These are phyloP conservation scores for Balansia obtecta DNA, from an alignment of 2,329 filamentous ascomycete genomes.

Conservation along the genomic window DNA sequence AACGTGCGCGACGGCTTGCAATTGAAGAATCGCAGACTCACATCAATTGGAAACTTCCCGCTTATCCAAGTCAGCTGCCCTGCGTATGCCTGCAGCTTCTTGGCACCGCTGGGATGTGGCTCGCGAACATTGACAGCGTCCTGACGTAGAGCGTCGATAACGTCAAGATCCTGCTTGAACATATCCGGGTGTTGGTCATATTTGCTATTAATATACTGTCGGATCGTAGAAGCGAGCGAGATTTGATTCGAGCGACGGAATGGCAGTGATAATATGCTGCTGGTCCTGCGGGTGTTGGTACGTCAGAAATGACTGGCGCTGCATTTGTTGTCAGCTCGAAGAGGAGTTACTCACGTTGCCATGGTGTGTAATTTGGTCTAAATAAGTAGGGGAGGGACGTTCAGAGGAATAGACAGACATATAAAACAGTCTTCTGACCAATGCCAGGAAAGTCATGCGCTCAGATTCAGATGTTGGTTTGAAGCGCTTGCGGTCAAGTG, in stretches of 20 bases:
- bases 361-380: not conserved
- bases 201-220: constrained; percentile 91
- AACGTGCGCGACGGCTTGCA: not conserved
- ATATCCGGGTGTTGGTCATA: constrained; percentile 98
- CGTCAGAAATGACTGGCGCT: not conserved
- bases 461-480: not conserved
- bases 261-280: constrained; percentile 63
- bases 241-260: constrained; percentile 78
- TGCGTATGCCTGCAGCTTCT: constrained; percentile 81
- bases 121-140: constrained; percentile 86
- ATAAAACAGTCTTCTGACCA: not conserved
- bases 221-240: constrained; percentile 70
- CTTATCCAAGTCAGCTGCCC: constrained; percentile 87
- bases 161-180: constrained; percentile 76
- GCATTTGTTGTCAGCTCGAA: not conserved
- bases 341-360: constrained; percentile 3
- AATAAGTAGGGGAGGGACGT: not conserved
- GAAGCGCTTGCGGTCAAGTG: not conserved
- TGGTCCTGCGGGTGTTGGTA: constrained; percentile 14
- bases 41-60: constrained; percentile 93
- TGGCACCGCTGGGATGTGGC: constrained; percentile 73
- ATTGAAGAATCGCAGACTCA: constrained; percentile 19
- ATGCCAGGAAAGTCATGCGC: not conserved
- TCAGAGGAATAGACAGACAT: not conserved
- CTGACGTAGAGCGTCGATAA: constrained; percentile 69